phyloP scores from a whole-genome alignment of 805 yeast species.

The Myxozyma neglecta region DNA sequence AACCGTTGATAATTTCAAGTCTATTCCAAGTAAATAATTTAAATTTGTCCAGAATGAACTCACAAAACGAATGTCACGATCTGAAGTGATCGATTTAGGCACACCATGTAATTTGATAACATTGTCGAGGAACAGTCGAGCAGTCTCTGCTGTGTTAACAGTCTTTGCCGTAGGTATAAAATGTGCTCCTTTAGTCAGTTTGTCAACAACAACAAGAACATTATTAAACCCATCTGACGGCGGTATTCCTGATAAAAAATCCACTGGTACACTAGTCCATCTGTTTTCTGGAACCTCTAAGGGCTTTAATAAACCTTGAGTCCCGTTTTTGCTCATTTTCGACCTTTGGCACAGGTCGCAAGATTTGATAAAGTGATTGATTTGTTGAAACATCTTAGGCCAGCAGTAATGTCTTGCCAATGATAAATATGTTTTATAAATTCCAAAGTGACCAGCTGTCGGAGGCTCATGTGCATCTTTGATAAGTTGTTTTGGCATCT shows the following conservation, averaged over 20 bases:
- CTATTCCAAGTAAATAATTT: constrained; percentile 6
- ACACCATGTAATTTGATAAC: constrained; percentile 30
- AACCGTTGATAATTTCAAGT: constrained; percentile 1
- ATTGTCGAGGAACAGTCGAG: constrained; percentile 16
- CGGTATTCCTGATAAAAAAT: constrained; percentile 29
- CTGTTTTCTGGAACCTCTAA: constrained; percentile 20
- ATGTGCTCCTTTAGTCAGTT: constrained; percentile 31
- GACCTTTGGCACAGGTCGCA: constrained; percentile 24
- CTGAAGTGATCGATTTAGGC: constrained; percentile 23
- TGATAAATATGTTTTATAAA: background rate
- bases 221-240: constrained; percentile 12
- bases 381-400: constrained; percentile 13
- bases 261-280: constrained; percentile 24
- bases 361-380: constrained; percentile 1
- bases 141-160: constrained; percentile 7
- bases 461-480: background rate
- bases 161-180: constrained; percentile 24
- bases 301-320: constrained; percentile 22
- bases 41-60: constrained; percentile 27
- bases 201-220: constrained; percentile 31
- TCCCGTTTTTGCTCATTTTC: background rate
- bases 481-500: background rate
- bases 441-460: constrained; percentile 7
- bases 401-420: constrained; percentile 2
- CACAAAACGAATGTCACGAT: constrained; percentile 26